Conservation (phyloP, 805 yeast genomes). For the Diddensiella transvaalensis region DNA sequence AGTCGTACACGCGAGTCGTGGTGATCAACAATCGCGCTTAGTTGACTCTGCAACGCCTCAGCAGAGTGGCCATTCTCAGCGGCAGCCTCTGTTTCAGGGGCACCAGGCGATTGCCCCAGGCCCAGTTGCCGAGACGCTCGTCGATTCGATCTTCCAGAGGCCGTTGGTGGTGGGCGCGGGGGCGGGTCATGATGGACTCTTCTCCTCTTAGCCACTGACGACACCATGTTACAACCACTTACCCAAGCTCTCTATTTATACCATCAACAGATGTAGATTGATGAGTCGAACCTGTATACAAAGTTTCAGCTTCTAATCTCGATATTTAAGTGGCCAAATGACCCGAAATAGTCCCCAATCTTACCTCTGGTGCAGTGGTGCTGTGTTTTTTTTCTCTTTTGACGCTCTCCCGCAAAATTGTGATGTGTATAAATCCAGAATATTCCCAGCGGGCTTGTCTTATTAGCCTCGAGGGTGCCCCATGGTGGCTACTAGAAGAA, state of each 20-base stretch:
- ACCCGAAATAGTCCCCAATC: not conserved
- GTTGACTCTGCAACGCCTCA: slow-evolving; percentile 13
- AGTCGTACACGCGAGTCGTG: slow-evolving; percentile 37
- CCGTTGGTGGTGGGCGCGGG: not conserved
- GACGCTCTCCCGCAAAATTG: no score
- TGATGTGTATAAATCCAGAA: not conserved
- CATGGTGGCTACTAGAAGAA: no score
- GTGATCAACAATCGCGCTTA: slow-evolving; percentile 25
- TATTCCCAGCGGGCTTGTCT: no score
- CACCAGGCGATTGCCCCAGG: no score
- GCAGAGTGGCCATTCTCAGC: no score
- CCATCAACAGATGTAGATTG: not conserved
- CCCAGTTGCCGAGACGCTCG: no score
- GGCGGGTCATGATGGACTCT: not conserved
- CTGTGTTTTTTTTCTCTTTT: not conserved
- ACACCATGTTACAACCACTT: not conserved
- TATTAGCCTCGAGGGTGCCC: no score
- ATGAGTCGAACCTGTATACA: not conserved
- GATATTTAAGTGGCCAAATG: not conserved
- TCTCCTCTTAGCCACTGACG: not conserved
- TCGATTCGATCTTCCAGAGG: not conserved
- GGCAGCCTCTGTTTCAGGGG: no score
- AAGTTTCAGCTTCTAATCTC: slow-evolving; percentile 3
- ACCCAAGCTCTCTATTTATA: not conserved
- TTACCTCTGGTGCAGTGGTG: not conserved